These are phyloP conservation scores for Xanthoconium purpureum DNA, from an alignment of 768 basidiomycete genomes.

Conservation along the genomic window DNA sequence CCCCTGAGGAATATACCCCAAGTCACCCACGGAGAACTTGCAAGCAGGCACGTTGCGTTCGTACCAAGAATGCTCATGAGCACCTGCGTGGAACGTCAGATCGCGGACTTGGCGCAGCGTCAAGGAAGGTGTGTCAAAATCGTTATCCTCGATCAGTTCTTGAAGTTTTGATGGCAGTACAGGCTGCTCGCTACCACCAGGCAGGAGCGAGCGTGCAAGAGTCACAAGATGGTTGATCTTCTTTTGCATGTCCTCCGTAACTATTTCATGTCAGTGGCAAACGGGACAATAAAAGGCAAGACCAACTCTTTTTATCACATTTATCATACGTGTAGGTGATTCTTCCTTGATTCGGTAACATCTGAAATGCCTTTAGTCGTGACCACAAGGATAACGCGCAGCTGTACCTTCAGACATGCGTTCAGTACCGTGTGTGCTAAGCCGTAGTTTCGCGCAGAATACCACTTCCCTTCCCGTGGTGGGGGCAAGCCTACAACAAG, in stretches of 20 bases:
- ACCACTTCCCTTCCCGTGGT: slow-evolving; percentile 33
- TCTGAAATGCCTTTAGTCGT: slow-evolving; percentile 23
- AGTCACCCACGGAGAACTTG: slow-evolving; percentile 42
- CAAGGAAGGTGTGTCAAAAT: slow-evolving; percentile 26
- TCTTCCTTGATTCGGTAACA: slow-evolving; percentile 41
- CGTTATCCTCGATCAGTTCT: slow-evolving; percentile 34
- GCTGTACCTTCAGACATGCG: slow-evolving; percentile 36
- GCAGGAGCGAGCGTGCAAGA: slow-evolving; percentile 39
- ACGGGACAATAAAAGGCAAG: not conserved
- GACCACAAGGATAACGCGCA: not conserved
- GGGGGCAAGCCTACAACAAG: slow-evolving; percentile 46
- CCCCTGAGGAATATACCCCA: slow-evolving; percentile 41
- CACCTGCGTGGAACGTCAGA: slow-evolving; percentile 34
- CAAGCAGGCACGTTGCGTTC: slow-evolving; percentile 39
- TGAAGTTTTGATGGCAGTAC: slow-evolving; percentile 31
- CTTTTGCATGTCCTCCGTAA: slow-evolving; percentile 35
- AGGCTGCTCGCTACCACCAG: slow-evolving; percentile 32
- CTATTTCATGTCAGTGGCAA: slow-evolving; percentile 13
- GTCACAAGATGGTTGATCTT: slow-evolving; percentile 42
- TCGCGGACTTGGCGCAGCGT: slow-evolving; percentile 39
- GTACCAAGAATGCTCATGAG: slow-evolving; percentile 41
- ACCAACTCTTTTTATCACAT: slow-evolving; percentile 23
- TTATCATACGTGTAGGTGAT: slow-evolving; percentile 26
- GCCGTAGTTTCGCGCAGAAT: slow-evolving; percentile 41
- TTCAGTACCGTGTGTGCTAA: slow-evolving; percentile 40